These are phyloP conservation scores for Dryas octopetala DNA, from an alignment of 306 rosid genomes.

Conservation along the genomic window DNA sequence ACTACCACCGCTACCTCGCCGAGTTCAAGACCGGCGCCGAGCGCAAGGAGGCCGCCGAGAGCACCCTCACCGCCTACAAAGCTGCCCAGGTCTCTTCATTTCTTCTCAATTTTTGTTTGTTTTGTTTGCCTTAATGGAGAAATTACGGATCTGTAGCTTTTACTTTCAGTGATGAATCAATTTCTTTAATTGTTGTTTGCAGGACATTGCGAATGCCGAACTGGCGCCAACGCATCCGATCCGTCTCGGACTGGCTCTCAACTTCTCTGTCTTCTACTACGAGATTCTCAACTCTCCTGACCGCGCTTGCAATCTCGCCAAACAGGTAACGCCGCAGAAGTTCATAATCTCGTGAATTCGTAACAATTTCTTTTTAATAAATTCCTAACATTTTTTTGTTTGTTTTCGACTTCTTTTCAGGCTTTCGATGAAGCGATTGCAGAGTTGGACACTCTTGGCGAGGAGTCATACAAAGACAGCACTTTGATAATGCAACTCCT, in stretches of 20 bases:
- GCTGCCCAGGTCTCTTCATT: conserved; percentile 72
- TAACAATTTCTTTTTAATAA: no score
- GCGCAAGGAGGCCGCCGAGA: conserved; percentile 97
- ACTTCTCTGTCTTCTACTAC: conserved; percentile 91
- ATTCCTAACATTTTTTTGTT: neutral
- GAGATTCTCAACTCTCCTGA: conserved; percentile 98
- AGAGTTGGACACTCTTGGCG: conserved; percentile 95
- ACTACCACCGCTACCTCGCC: conserved; percentile 92
- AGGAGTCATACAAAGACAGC: conserved; percentile 98
- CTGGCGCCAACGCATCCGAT: conserved; percentile 95
- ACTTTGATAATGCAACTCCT: conserved; percentile 99
- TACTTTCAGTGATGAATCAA: no score
- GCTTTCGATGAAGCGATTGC: conserved; percentile 99
- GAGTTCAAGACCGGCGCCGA: conserved; percentile 98
- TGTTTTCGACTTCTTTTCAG: conserved; percentile 34
- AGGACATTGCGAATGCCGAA: conserved; percentile 93
- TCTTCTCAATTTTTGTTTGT: no score
- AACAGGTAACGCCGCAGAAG: conserved; percentile 54
- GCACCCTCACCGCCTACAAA: conserved; percentile 94
- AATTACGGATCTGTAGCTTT: conserved; percentile 8
- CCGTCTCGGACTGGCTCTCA: conserved; percentile 96
- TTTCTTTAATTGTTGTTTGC: conserved; percentile 14
- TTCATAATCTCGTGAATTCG: no score
- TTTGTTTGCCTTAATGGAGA: neutral
- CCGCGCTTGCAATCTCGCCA: conserved; percentile 97